Percentiles rank a stretch among this genome's conserved stretches.
These are phyloP conservation scores for Pseudophaeomoniella oleicola DNA, from an alignment of 2,329 filamentous ascomycete genomes.

Conservation along the genomic window DNA sequence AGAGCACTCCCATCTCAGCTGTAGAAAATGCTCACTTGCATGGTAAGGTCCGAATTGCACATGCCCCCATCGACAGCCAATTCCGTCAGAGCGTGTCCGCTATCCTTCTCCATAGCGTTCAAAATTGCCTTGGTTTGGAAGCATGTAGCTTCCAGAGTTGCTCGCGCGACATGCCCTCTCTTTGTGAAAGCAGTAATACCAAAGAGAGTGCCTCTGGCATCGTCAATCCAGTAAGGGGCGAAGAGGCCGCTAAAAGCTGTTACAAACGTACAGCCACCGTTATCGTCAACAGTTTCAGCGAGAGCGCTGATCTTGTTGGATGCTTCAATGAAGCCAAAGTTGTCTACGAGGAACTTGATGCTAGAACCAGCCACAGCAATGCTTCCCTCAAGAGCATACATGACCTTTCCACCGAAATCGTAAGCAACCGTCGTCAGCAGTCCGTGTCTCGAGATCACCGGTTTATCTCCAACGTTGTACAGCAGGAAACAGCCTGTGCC, in stretches of 20 bases:
- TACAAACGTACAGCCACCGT: slow-evolving; percentile 63
- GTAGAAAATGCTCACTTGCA: slow-evolving; percentile 41
- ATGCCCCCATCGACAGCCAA: slow-evolving; percentile 69
- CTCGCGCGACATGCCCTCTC: slow-evolving; percentile 63
- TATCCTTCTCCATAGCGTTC: slow-evolving; percentile 69
- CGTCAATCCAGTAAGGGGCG: slow-evolving; percentile 75
- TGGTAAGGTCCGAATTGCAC: slow-evolving; percentile 64
- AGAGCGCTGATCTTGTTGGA: slow-evolving; percentile 41
- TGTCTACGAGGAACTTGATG: slow-evolving; percentile 51
- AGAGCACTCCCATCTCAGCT: no score
- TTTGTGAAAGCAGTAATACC: slow-evolving; percentile 65
- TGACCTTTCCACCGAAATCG: slow-evolving; percentile 54
- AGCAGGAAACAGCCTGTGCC: slow-evolving; percentile 68
- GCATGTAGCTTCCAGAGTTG: slow-evolving; percentile 69
- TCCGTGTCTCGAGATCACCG: slow-evolving; percentile 62
- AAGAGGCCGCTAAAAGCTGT: slow-evolving; percentile 72
- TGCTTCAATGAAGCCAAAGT: slow-evolving; percentile 38
- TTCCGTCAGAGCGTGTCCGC: slow-evolving; percentile 52
- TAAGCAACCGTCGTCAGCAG: slow-evolving; percentile 65
- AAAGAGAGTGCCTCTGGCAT: slow-evolving; percentile 65
- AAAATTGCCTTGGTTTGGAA: slow-evolving; percentile 75
- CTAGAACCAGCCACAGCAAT: slow-evolving; percentile 59
- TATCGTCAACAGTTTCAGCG: slow-evolving; percentile 46
- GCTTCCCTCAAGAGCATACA: slow-evolving; percentile 62
- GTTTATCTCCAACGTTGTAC: slow-evolving; percentile 63